Conservation (phyloP, 805 yeast genomes). For the Saccharomycopsis sp. region DNA sequence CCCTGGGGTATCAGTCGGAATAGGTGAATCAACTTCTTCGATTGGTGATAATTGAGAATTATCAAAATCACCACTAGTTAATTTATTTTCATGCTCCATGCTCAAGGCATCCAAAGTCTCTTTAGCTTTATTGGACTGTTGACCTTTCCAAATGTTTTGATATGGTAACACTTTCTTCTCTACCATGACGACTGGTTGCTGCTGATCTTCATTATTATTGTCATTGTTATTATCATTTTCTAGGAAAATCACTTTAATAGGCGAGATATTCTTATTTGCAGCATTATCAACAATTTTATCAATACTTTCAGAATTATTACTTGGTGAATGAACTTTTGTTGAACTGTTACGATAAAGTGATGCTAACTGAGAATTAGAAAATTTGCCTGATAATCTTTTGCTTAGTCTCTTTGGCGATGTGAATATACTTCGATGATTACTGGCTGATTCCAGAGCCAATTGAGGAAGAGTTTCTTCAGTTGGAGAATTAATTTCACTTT, state of each 20-base stretch:
- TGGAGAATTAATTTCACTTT: no score
- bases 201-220: background rate
- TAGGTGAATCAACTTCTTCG: constrained; percentile 20
- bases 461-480: no score
- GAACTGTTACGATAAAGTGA: constrained; percentile 8
- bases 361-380: constrained; percentile 9
- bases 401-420: constrained; percentile 15
- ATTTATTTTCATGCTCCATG: no score
- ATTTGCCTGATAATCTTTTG: constrained; percentile 15
- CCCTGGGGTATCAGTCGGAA: background rate
- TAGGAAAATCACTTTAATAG: background rate
- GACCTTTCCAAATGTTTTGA: background rate
- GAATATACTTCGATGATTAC: constrained; percentile 1
- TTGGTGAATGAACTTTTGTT: constrained; percentile 11
- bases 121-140: no score
- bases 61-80: no score
- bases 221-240: background rate
- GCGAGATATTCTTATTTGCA: no score
- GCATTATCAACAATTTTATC: background rate
- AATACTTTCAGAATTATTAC: background rate
- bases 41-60: constrained; percentile 15
- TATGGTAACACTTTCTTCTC: background rate
- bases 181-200: no score
- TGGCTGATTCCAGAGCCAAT: background rate
- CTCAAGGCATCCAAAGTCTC: no score